Percentiles rank a stretch among this genome's conserved stretches.
phyloP scores from a whole-genome alignment of 2,329 filamentous ascomycete genomes.

The Fusarium agapanthi region DNA sequence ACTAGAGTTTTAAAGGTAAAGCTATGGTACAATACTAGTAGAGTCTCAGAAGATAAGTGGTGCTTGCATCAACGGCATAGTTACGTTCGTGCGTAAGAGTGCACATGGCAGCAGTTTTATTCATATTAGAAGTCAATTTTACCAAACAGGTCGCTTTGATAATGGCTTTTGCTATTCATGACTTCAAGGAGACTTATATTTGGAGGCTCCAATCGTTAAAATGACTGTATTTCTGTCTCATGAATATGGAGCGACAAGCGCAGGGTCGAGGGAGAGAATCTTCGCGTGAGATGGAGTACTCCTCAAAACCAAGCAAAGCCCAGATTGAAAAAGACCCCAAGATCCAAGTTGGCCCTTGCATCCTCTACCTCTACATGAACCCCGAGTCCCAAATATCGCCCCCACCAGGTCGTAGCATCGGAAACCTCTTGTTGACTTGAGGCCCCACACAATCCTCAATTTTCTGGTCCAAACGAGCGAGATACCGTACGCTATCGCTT shows the following conservation, averaged over 20 bases:
- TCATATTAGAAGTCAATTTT: neutral
- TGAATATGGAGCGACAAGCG: neutral
- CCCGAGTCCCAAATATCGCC: neutral
- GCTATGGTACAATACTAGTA: neutral
- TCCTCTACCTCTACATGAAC: neutral
- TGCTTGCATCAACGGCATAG: neutral
- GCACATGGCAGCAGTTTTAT: neutral
- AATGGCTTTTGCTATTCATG: accelerated
- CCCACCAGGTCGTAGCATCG: neutral
- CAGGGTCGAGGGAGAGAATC: neutral
- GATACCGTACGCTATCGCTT: neutral
- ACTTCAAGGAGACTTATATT: neutral
- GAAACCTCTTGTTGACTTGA: neutral
- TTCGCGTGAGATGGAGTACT: neutral
- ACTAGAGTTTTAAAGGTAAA: neutral
- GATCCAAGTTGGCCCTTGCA: neutral
- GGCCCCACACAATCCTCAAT: neutral
- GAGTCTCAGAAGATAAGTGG: neutral
- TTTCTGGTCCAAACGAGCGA: neutral
- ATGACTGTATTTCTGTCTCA: neutral
- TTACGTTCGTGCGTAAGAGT: neutral
- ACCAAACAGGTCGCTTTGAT: neutral
- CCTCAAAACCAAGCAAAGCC: neutral
- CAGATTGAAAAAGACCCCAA: neutral
- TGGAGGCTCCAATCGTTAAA: neutral